These are phyloP conservation scores for Pseudopithomyces maydicus DNA, from an alignment of 2,329 filamentous ascomycete genomes.

Conservation along the genomic window DNA sequence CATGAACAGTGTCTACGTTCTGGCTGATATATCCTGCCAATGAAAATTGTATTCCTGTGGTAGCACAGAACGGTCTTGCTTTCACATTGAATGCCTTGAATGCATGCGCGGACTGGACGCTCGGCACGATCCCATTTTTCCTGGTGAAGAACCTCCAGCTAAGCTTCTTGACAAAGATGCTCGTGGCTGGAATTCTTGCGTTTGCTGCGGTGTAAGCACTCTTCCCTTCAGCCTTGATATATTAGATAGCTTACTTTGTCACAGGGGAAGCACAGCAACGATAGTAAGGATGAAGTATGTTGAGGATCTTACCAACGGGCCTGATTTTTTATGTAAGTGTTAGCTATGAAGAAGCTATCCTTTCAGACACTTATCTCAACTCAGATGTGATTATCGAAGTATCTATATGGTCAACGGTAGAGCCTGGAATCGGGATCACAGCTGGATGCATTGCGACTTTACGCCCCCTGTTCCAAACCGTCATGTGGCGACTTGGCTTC, in stretches of 20 bases:
- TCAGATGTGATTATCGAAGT: constrained; percentile 49
- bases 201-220: constrained; percentile 46
- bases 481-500: constrained; percentile 27
- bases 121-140: constrained; percentile 49
- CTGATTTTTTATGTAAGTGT: constrained; percentile 49
- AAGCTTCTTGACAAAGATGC: constrained; percentile 56
- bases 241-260: not conserved
- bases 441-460: constrained; percentile 57
- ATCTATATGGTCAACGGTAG: constrained; percentile 45
- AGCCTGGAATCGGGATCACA: constrained; percentile 46
- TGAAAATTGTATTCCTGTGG: constrained; percentile 49
- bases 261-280: constrained; percentile 57
- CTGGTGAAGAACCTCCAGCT: constrained; percentile 63
- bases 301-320: constrained; percentile 42
- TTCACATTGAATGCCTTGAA: constrained; percentile 45
- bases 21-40: constrained; percentile 52
- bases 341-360: too few species aligned
- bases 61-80: constrained; percentile 57
- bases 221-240: not conserved
- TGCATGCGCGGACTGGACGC: constrained; percentile 38
- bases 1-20: constrained; percentile 49
- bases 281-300: constrained; percentile 53
- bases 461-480: constrained; percentile 51
- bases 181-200: constrained; percentile 58
- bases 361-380: not conserved